Conservation (phyloP, 169 alveolate genomes). For the Cryptosporidium viatorum region DNA sequence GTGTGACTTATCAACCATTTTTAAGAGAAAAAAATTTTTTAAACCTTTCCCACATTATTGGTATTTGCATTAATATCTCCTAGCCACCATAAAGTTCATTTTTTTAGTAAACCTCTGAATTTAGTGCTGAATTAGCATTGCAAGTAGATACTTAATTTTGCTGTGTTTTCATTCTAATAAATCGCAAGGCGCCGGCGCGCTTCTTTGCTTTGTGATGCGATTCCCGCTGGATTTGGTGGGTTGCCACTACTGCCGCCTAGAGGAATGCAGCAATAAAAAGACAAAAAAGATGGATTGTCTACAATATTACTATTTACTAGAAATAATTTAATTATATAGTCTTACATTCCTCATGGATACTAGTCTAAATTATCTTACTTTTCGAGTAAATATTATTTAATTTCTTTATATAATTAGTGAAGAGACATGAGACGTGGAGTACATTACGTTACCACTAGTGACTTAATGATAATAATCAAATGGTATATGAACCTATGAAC, state of each 20-base stretch:
- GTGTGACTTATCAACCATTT: background rate
- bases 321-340: background rate
- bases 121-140: slow-evolving; percentile 21
- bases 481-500: background rate
- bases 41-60: background rate
- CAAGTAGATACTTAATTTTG: slow-evolving; percentile 5
- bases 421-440: background rate
- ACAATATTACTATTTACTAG: background rate
- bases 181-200: background rate
- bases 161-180: background rate
- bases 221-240: background rate
- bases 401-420: background rate
- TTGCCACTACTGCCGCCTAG: background rate
- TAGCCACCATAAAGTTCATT: background rate
- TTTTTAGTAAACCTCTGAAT: background rate
- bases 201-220: too few species aligned
- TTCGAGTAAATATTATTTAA: background rate
- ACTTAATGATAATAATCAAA: background rate
- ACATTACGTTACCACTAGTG: background rate
- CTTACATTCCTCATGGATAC: background rate
- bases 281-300: background rate
- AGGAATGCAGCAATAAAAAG: background rate
- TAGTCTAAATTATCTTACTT: background rate
- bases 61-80: background rate
- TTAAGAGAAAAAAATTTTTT: background rate